phyloP scores from a whole-genome alignment of 306 rosid species.

The Vigna unguiculata region DNA sequence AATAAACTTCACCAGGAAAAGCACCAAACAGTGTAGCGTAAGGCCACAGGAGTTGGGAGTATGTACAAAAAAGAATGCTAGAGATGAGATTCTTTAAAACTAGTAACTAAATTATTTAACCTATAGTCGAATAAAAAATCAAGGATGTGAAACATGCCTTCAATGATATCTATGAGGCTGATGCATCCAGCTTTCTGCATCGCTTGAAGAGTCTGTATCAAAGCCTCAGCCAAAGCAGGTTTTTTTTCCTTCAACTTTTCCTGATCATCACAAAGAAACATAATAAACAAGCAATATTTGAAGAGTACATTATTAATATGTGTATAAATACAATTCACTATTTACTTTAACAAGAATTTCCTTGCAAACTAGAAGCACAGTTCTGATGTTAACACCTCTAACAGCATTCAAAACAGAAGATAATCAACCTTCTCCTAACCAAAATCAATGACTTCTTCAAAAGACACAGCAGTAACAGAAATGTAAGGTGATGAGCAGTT shows the following conservation, averaged over 20 bases:
- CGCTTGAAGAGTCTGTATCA: constrained; percentile 90
- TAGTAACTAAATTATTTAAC: constrained; percentile 25
- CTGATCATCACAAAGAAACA: constrained; percentile 52
- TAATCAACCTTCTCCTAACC: not conserved
- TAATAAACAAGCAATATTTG: constrained; percentile 35
- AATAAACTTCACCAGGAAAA: constrained; percentile 7
- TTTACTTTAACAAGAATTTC: constrained; percentile 19
- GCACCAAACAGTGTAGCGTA: not conserved
- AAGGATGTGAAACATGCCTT: constrained; percentile 66
- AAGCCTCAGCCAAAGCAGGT: constrained; percentile 75
- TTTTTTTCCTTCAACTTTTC: constrained; percentile 99
- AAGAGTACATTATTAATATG: constrained; percentile 18
- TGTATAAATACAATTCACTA: constrained; percentile 17
- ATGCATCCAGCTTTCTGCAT: constrained; percentile 93
- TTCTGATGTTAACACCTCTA: constrained; percentile 29
- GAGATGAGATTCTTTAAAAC: constrained; percentile 12
- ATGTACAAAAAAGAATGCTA: constrained; percentile 13
- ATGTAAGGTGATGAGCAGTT: constrained; percentile 6
- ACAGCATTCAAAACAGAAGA: constrained; percentile 25
- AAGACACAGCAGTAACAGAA: not conserved
- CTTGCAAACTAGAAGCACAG: constrained; percentile 6
- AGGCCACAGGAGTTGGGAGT: not conserved
- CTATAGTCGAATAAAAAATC: not conserved
- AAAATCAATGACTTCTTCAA: not conserved
- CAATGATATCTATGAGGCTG: constrained; percentile 78